These are phyloP conservation scores for Tolypocladium endophyticum DNA, from an alignment of 2,329 filamentous ascomycete species.

Conservation along the genomic window DNA sequence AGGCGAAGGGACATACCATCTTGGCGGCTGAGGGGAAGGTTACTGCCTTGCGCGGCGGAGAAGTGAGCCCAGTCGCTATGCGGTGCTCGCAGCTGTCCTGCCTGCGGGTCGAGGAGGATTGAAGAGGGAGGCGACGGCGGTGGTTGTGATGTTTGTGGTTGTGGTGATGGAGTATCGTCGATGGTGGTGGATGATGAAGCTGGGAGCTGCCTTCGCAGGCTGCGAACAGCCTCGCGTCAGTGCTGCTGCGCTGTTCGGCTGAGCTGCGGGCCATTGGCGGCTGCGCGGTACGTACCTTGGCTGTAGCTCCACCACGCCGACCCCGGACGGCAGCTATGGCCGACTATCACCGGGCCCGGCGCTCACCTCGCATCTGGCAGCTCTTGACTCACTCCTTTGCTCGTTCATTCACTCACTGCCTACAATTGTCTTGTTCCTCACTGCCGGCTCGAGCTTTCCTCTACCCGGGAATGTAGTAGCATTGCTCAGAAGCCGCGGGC, in stretches of 20 bases:
- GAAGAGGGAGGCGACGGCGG: not conserved
- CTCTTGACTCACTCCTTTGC: not conserved
- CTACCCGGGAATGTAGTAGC: not conserved
- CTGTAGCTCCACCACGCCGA: constrained; percentile 5
- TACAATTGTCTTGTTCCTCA: too few relatives aligned
- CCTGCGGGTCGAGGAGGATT: not conserved
- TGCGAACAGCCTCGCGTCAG: constrained; percentile 16
- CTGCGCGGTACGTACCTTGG: not conserved
- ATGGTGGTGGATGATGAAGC: constrained; percentile 5
- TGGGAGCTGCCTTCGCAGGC: constrained; percentile 10
- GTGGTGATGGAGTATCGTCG: constrained; percentile 3
- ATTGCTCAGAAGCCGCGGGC: not conserved
- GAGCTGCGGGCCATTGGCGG: not conserved
- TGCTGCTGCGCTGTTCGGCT: not conserved
- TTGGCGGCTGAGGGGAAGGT: constrained; percentile 16
- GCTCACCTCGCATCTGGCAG: not conserved
- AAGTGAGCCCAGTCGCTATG: not conserved
- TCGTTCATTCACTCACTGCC: not conserved
- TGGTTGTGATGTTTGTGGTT: not conserved
- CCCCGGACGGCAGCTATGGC: not conserved
- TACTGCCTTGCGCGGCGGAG: not conserved
- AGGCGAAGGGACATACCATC: constrained; percentile 33
- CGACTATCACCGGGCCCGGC: not conserved
- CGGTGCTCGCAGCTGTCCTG: not conserved
- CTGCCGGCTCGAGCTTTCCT: too few relatives aligned